A percentile compares a stretch with the other conserved stretches of the same genome.
phyloP scores from a whole-genome alignment of 768 basidiomycete species.

The Candolleomyces eurysporus region DNA sequence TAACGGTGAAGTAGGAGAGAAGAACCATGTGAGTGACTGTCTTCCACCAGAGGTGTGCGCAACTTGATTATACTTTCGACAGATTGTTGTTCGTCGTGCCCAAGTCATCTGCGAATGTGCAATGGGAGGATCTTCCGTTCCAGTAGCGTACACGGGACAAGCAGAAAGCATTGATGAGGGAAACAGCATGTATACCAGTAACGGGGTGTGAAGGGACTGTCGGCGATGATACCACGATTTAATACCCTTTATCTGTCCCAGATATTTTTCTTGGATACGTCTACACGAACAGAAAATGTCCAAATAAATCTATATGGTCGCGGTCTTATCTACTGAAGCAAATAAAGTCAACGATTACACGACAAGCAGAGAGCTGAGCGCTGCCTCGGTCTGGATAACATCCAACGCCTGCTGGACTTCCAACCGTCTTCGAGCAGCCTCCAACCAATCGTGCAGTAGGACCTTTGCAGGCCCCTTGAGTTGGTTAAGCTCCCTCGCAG shows the following conservation, averaged over 20 bases:
- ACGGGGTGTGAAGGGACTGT: no score
- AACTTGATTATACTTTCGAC: slow-evolving; percentile 3
- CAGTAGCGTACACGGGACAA: background rate
- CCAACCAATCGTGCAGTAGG: slow-evolving; percentile 84
- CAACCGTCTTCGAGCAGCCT: slow-evolving; percentile 80
- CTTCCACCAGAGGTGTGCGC: slow-evolving; percentile 5
- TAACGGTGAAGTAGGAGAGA: slow-evolving; percentile 40
- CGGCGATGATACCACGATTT: no score
- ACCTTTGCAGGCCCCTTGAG: slow-evolving; percentile 77
- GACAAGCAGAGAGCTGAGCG: slow-evolving; percentile 75
- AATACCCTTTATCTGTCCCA: no score
- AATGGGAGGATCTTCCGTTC: slow-evolving; percentile 34
- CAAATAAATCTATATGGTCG: slow-evolving; percentile 13
- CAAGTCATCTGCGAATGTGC: slow-evolving; percentile 90
- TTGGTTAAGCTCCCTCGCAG: slow-evolving; percentile 89
- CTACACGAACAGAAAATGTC: background rate
- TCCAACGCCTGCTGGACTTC: slow-evolving; percentile 93
- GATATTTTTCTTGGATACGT: background rate
- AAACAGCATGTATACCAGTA: no score
- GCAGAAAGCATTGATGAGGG: no score
- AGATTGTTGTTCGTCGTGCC: slow-evolving; percentile 76
- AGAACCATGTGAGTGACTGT: slow-evolving; percentile 41
- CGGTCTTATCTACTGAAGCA: slow-evolving; percentile 17
- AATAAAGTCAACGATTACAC: slow-evolving; percentile 40
- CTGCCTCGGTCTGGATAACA: slow-evolving; percentile 82